Evolutionary conservation across 2,329 filamentous ascomycete species (phyloP), one percentile per base, ranked within the genome.

Genomic region (Ampelomyces quisqualis): DNA sequence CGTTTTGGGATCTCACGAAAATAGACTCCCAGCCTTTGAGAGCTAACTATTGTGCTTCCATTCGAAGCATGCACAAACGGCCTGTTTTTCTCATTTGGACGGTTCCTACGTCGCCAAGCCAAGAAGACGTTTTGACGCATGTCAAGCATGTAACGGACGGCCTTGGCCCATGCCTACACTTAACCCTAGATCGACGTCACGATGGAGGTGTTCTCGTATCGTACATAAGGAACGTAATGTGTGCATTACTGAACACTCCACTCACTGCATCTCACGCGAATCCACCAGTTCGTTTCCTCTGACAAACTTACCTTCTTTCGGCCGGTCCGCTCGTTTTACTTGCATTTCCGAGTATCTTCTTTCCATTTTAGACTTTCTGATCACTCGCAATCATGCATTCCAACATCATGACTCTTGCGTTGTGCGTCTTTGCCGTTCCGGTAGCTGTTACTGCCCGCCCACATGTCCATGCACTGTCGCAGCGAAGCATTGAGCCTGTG

Each of bases 291-390:
- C 21, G 9, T 33, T 29, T 34, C 20, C 8, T 20, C 14, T 28
- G 14, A 23, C n/a, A 10, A 34, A 27, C 24, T 38, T 46, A 15
- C 8, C 10, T 41, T 42, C 35, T 37, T 51, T 38, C 47, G 47
- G 38, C 47, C 26, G 47, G 43, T 22, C 41, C 44, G 47, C 34
- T 45, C 40, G 15, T 43, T 45, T 27, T 11, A 21, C 23, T 37
- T 10, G 14, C 30, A 23, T 23, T 24, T 32, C 9, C 17, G 11
- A 11, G 18, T 14, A 23, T 20, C 30, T 26, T 31, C 13, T 17
- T 21, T 19, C 29, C 6, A 31, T 31, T 10, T 33, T n/a, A 32
- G n/a, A 21, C 21, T 15, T 27, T 19, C 15, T 10, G 19, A 29
- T 19, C 26, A 38, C 13, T 13, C 14, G 6, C 26, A 29, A 42